Evolutionary conservation across 768 basidiomycete species (phyloP).

Genomic region (Russula dissimulans): DNA sequence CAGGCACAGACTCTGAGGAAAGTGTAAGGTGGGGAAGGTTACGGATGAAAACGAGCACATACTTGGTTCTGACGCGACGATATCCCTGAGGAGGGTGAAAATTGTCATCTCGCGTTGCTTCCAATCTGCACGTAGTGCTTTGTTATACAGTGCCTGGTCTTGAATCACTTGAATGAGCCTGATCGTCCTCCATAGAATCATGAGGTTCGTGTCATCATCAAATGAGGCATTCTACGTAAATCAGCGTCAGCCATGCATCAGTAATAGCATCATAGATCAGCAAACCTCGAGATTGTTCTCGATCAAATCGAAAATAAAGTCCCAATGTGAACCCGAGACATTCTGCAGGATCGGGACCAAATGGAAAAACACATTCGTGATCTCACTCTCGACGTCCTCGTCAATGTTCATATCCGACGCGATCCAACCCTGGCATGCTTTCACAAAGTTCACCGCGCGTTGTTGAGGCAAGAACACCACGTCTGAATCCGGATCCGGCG

Average conservation of each 20-base stretch:
- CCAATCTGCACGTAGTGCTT: constrained; percentile 62
- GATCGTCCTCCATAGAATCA: constrained; percentile 61
- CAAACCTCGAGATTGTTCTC: constrained; percentile 83
- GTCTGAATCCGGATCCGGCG: constrained; percentile 73
- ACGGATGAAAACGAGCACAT: constrained; percentile 16
- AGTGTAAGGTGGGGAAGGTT: neutral
- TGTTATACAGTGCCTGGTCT: constrained; percentile 66
- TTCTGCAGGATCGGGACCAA: constrained; percentile 85
- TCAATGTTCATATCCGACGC: constrained; percentile 48
- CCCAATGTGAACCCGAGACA: constrained; percentile 85
- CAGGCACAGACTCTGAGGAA: constrained; percentile 16
- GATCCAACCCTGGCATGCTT: constrained; percentile 81
- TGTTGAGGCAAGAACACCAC: constrained; percentile 77
- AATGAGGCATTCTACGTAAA: constrained; percentile 46
- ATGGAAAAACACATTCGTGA: constrained; percentile 64
- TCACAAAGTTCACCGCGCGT: constrained; percentile 79
- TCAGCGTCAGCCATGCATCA: neutral
- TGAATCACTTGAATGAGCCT: constrained; percentile 56
- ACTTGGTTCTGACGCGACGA: constrained; percentile 51
- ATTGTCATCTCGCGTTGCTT: constrained; percentile 42
- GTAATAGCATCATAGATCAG: neutral
- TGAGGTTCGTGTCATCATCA: constrained; percentile 47
- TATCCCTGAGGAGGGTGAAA: constrained; percentile 49
- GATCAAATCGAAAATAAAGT: constrained; percentile 79
- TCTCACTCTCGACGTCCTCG: constrained; percentile 70